phyloP scores from a whole-genome alignment of 768 basidiomycete species.

The Pleurotus salmoneostramineus region DNA sequence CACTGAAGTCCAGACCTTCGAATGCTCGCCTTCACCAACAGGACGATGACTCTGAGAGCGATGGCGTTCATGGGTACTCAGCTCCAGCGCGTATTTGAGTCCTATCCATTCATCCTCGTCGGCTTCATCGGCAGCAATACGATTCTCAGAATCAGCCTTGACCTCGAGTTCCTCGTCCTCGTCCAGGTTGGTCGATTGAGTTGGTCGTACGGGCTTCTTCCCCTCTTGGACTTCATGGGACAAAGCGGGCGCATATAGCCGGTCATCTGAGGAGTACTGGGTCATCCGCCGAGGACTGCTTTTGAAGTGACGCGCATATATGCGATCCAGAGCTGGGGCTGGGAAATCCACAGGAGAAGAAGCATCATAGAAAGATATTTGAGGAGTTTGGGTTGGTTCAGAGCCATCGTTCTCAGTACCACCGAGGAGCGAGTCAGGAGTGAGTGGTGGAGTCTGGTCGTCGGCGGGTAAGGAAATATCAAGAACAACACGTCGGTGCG shows the following conservation, averaged over 20 bases:
- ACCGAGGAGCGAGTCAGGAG: neutral
- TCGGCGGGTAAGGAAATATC: neutral
- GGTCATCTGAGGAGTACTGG: neutral
- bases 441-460: neutral
- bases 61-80: constrained; percentile 33
- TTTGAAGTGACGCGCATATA: neutral
- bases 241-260: constrained; percentile 5
- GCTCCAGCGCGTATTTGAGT: constrained; percentile 37
- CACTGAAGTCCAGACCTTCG: constrained; percentile 18
- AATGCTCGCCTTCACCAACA: constrained; percentile 32
- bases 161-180: neutral
- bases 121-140: constrained; percentile 5
- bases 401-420: neutral
- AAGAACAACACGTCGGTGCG: neutral
- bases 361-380: neutral
- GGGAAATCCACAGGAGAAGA: neutral
- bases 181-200: constrained; percentile 15
- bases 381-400: neutral
- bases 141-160: neutral
- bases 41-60: constrained; percentile 23
- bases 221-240: constrained; percentile 33
- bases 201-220: constrained; percentile 28
- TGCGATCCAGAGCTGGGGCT: neutral
- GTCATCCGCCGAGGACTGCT: neutral
- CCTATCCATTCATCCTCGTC: constrained; percentile 38